Evolutionary conservation across 2,329 filamentous ascomycete species (phyloP).

Genomic region (Pezizomycotina sp.): DNA sequence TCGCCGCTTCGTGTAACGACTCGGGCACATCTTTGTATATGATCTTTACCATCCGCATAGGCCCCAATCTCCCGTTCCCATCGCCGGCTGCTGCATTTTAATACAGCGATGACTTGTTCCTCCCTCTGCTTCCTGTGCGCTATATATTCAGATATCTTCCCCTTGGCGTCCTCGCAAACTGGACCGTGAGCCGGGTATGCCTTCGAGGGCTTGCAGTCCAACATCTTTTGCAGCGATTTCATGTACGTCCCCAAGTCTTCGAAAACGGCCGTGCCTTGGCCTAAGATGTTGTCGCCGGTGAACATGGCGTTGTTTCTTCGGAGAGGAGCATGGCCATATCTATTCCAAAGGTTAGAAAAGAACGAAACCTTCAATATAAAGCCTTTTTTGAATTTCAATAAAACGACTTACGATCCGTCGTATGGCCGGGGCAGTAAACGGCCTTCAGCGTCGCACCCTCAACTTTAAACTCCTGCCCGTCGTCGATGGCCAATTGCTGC

Average conservation of each 20-base stretch:
- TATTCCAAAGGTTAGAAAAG: too few relatives aligned
- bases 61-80: constrained; percentile 32
- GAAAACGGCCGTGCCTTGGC: constrained; percentile 73
- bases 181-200: constrained; percentile 82
- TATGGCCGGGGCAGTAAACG: constrained; percentile 56
- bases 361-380: too few relatives aligned
- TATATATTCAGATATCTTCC: constrained; percentile 68
- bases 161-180: constrained; percentile 53
- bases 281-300: constrained; percentile 76
- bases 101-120: constrained; percentile 52
- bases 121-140: constrained; percentile 64
- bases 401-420: constrained; percentile 69
- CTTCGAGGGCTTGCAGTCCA: constrained; percentile 36
- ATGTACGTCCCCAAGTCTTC: constrained; percentile 59
- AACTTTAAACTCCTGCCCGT: constrained; percentile 40
- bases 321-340: too few relatives aligned
- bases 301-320: constrained; percentile 73
- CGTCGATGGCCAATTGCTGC: constrained; percentile 33
- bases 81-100: constrained; percentile 32
- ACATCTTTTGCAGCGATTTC: constrained; percentile 52
- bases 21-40: constrained; percentile 71
- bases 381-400: too few relatives aligned
- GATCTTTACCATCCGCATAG: constrained; percentile 69
- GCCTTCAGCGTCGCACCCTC: constrained; percentile 52
- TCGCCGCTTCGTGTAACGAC: constrained; percentile 57